Evolutionary conservation across 2,329 filamentous ascomycete genomes (phyloP).

Genomic region (Monilinia vaccinii-corymbosi): DNA sequence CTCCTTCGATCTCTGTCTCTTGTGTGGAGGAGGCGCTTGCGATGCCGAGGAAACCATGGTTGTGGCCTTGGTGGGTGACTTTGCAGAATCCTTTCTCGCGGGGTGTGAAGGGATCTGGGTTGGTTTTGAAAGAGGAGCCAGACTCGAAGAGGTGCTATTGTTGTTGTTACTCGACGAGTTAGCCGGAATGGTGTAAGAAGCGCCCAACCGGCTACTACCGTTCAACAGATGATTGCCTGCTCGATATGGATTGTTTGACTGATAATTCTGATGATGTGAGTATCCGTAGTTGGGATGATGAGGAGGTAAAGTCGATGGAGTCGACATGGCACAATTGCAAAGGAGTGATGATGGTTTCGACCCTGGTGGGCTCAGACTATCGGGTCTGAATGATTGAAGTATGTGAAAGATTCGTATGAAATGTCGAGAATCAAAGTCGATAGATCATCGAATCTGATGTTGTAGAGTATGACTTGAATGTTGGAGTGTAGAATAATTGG

Average conservation of each 20-base stretch:
- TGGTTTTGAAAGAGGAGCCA: slow-evolving; percentile 21
- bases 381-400: slow-evolving; percentile 3
- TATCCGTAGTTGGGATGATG: slow-evolving; percentile 58
- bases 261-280: slow-evolving; percentile 46
- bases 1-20: slow-evolving; percentile 31
- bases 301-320: slow-evolving; percentile 64
- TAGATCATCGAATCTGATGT: background rate
- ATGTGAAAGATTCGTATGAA: background rate
- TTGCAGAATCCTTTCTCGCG: slow-evolving; percentile 11
- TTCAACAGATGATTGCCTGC: slow-evolving; percentile 33
- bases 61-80: slow-evolving; percentile 26
- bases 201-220: slow-evolving; percentile 27
- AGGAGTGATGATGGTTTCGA: slow-evolving; percentile 14
- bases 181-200: slow-evolving; percentile 25
- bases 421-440: background rate
- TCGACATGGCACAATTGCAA: slow-evolving; percentile 53
- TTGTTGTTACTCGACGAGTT: slow-evolving; percentile 26
- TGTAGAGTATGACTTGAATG: background rate
- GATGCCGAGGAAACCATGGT: slow-evolving; percentile 28
- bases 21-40: slow-evolving; percentile 31
- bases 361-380: slow-evolving; percentile 14
- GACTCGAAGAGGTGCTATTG: slow-evolving; percentile 19
- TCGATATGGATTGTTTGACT: slow-evolving; percentile 44
- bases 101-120: slow-evolving; percentile 17
- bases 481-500: slow-evolving; percentile 1